phyloP scores from a whole-genome alignment of 2,329 filamentous ascomycete species.

The Diaporthe australafricana region DNA sequence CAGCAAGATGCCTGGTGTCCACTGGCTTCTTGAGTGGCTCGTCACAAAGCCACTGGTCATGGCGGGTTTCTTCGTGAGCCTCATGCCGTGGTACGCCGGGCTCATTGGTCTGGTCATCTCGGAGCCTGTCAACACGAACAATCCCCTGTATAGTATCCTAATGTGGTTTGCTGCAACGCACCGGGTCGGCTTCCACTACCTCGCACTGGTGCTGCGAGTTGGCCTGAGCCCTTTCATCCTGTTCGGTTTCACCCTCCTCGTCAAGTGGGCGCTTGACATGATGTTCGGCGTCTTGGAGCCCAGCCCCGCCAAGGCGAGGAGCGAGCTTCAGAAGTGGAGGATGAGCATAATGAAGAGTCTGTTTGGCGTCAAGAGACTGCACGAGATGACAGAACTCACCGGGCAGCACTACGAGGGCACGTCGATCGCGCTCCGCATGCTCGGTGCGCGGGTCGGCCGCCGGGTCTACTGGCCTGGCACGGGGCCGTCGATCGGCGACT shows the following conservation, averaged over 20 bases:
- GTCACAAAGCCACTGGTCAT: slow-evolving; percentile 56
- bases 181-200: slow-evolving; percentile 62
- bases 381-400: slow-evolving; percentile 61
- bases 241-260: slow-evolving; percentile 54
- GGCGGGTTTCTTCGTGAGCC: slow-evolving; percentile 54
- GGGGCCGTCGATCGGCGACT: slow-evolving; percentile 64
- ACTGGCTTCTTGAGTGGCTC: slow-evolving; percentile 57
- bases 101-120: slow-evolving; percentile 58
- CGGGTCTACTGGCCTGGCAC: slow-evolving; percentile 69
- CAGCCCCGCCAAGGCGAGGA: slow-evolving; percentile 45
- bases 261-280: slow-evolving; percentile 55
- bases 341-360: slow-evolving; percentile 56
- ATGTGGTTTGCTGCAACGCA: slow-evolving; percentile 61
- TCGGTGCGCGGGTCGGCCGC: slow-evolving; percentile 64
- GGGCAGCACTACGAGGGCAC: slow-evolving; percentile 68
- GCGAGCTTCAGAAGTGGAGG: slow-evolving; percentile 56
- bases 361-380: slow-evolving; percentile 56
- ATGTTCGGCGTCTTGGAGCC: slow-evolving; percentile 53
- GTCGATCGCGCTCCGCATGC: slow-evolving; percentile 59
- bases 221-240: slow-evolving; percentile 57
- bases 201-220: slow-evolving; percentile 56
- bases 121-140: slow-evolving; percentile 46
- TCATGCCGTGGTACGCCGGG: slow-evolving; percentile 58
- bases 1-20: slow-evolving; percentile 52
- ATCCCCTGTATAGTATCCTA: slow-evolving; percentile 55